A percentile compares a stretch with the other conserved stretches of the same genome.
phyloP scores from a whole-genome alignment of 1,284 basidiomycete genomes.

The Trichosporon asahii region DNA sequence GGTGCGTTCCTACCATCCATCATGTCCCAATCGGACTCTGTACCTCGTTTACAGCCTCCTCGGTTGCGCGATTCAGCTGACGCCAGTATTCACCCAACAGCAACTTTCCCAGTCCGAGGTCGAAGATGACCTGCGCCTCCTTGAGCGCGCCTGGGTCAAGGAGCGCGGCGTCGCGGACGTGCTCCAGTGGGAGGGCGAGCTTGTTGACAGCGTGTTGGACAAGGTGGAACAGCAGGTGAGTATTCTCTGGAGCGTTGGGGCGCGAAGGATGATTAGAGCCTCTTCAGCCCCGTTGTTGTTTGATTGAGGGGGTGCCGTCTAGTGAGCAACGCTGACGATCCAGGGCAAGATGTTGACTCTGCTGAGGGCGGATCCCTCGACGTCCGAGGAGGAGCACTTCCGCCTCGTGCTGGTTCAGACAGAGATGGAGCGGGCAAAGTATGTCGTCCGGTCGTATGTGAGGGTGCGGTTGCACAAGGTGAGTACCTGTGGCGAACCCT shows the following conservation, averaged over 20 bases:
- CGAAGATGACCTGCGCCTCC: conserved; percentile 38
- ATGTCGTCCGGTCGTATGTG: conserved; percentile 78
- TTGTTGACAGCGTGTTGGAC: conserved; percentile 70
- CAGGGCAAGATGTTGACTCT: conserved; percentile 52
- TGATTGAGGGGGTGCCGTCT: not conserved
- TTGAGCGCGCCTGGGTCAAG: conserved; percentile 78
- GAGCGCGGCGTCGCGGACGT: conserved; percentile 80
- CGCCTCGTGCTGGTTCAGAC: conserved; percentile 85
- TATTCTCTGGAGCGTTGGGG: conserved; percentile 6
- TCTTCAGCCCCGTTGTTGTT: no score
- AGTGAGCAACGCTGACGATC: not conserved
- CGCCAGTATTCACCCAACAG: not conserved
- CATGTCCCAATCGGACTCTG: no score
- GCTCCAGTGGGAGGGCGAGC: conserved; percentile 67
- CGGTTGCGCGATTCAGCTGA: not conserved
- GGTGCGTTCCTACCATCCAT: not conserved
- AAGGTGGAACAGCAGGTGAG: conserved; percentile 81
- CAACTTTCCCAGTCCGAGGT: not conserved
- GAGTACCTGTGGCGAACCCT: conserved; percentile 24
- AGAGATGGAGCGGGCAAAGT: conserved; percentile 87
- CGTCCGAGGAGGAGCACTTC: conserved; percentile 85
- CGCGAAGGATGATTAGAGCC: not conserved
- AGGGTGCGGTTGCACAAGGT: conserved; percentile 83
- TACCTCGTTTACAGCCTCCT: no score
- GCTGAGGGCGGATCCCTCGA: conserved; percentile 69